Base-by-base conservation (phyloP, 1,284 basidiomycete genomes). In the Malassezia nana region DNA sequence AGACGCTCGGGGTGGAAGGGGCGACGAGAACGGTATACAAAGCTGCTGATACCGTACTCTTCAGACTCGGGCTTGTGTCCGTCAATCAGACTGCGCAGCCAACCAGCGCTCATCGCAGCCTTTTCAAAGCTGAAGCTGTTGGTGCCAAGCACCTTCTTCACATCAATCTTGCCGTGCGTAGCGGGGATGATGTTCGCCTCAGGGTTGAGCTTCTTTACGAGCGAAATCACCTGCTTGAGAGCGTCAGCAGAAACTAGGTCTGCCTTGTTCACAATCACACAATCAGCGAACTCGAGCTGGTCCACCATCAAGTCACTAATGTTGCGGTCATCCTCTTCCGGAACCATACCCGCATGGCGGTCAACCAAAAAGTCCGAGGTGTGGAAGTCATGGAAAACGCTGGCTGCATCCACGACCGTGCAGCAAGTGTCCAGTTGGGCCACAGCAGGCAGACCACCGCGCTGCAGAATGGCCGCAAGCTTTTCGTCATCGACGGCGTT, bases 361-460 rank as follows among this genome's bases (percentile, higher is more conserved):
- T 78, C 77, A 2, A 75, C 70, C 43, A 79, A 60, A 61, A 79
- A 78, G 55, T 79, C 77, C 30, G 75, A 69, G 0, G 77, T 78
- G 39, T 76, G 66, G 58, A 76, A 77, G 62, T 77, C 75, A 47
- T 69, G 66, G 53, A 78, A 64, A 43, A 78, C 68, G 48, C 66
- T 75, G 6, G 60, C 61, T 2, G 63, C 65, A 31, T 66, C 65
- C 40, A 63, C 58, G 1, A 64, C 62, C 3, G 66, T 68, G 10
- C 65, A 64, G 35, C 60, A 60, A 8, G 55, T 63, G 46, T 74
- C 72, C 30, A 74, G 64, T 0, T 65, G 54, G 1, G 67, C 69
- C 10, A 79, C 59, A 8, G 74, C 72, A 6, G 71, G 66, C 2
- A 78, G 60, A 6, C 78, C 78, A 15, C 78, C 78, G 0, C 62